phyloP scores from a whole-genome alignment of 495 filamentous ascomycete species.

The Penicillium cosmopolitanum region DNA sequence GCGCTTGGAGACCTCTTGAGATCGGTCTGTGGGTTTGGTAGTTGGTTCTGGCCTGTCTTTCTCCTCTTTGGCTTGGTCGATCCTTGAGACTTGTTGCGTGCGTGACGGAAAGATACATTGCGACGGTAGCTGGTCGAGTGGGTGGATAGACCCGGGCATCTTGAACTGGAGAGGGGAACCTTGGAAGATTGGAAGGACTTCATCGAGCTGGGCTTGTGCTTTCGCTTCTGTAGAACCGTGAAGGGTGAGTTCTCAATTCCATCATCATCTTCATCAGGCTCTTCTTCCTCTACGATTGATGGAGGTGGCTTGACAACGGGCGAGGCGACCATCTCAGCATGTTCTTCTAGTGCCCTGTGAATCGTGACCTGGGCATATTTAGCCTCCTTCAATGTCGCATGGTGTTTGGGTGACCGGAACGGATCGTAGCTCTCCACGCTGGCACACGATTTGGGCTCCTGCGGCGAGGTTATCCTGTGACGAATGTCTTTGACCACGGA shows the following conservation, averaged over 20 bases:
- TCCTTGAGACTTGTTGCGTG: slow-evolving; percentile 49
- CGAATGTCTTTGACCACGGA: slow-evolving; percentile 68
- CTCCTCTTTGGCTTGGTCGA: slow-evolving; percentile 34
- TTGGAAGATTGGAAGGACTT: slow-evolving; percentile 45
- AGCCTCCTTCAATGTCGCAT: slow-evolving; percentile 38
- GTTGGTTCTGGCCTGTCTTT: slow-evolving; percentile 17
- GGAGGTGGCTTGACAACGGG: slow-evolving; percentile 26
- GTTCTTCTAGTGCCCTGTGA: slow-evolving; percentile 49
- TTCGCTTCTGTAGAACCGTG: slow-evolving; percentile 39
- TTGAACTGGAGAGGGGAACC: slow-evolving; percentile 56
- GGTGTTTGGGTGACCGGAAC: slow-evolving; percentile 68
- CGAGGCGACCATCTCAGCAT: slow-evolving; percentile 9
- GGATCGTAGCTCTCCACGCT: slow-evolving; percentile 77
- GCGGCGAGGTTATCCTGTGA: slow-evolving; percentile 44
- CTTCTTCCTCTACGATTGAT: slow-evolving; percentile 30
- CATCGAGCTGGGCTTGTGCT: slow-evolving; percentile 39
- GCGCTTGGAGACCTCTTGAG: slow-evolving; percentile 33
- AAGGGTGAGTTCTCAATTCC: slow-evolving; percentile 31
- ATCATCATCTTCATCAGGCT: slow-evolving; percentile 21
- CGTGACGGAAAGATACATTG: slow-evolving; percentile 78
- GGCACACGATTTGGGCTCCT: slow-evolving; percentile 48
- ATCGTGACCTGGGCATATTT: slow-evolving; percentile 68
- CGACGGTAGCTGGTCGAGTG: slow-evolving; percentile 70
- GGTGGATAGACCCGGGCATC: slow-evolving; percentile 56
- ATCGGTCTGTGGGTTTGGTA: slow-evolving; percentile 8